Evolutionary conservation across 106 monocot genomes (phyloP), one percentile per base, ranked within the genome.

Genomic region (Platanthera zijinensis): DNA sequence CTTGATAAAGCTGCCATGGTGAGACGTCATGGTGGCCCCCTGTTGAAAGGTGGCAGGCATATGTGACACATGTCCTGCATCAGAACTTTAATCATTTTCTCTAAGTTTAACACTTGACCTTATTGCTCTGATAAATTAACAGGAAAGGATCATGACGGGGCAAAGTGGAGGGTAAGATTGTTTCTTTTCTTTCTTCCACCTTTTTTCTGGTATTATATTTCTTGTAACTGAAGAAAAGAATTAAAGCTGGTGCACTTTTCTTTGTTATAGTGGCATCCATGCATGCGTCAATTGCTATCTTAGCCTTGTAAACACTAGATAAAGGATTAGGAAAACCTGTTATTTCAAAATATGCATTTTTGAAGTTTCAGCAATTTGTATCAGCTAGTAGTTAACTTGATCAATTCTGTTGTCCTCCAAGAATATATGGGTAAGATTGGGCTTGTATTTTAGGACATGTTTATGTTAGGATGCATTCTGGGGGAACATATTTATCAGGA

Each of bases 101-200:
- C 39, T 2, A 66, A 66, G 30, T 30, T 66, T 66, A 30, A 11
- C 30, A 30, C 11, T 39, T 66, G 66, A 57, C 74, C 50, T 78
- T 5, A 71, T 74, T 48, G 39, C 10, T 56, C 17, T 32, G 47
- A 10, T 57, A 7, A 83, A 56, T 76, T 82, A n/a, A 8, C 80
- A 96, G 96, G 93, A 69, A 93, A 91, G 74, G 57, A 84, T 74
- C 87, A 85, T 50, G 78, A 85, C 71, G 76, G 89, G 75, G 96
- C 96, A 49, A 79, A 80, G 82, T 91, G 91, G 96, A 85, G 93
- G 85, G 93, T 93, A 91, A 84, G 80, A 75, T 56, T 69, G 28
- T 46, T 74, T 75, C 7, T 0, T 57, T 66, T 66, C 32, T 12
- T 61, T 2, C 21, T 61, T 19, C 9, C 17, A 4, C 56, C 56